These are phyloP conservation scores for Starmerella stigmatis DNA, from an alignment of 805 yeast species.

Conservation along the genomic window DNA sequence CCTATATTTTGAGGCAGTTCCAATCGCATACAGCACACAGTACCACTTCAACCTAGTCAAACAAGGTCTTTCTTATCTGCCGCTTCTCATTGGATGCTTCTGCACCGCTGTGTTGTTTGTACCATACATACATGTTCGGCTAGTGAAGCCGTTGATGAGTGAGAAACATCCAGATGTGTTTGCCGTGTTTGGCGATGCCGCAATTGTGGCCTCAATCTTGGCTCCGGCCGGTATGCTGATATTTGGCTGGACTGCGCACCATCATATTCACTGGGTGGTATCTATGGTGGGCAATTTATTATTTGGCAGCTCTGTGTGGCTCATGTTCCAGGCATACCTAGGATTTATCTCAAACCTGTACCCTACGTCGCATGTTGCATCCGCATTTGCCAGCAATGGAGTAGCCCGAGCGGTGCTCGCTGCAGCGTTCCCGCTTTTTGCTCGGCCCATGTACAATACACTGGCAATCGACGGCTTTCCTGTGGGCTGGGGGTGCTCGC, in stretches of 20 bases:
- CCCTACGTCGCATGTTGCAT: constrained; percentile 40
- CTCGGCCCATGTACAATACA: constrained; percentile 44
- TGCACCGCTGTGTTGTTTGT: constrained; percentile 29
- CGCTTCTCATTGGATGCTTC: constrained; percentile 39
- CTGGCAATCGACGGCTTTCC: constrained; percentile 37
- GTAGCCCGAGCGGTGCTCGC: constrained; percentile 44
- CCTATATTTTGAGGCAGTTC: constrained; percentile 53
- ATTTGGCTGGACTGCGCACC: constrained; percentile 48
- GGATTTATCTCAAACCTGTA: constrained; percentile 42
- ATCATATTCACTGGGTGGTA: constrained; percentile 41
- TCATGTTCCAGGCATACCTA: constrained; percentile 44
- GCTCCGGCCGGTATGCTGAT: constrained; percentile 46
- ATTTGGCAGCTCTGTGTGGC: constrained; percentile 35
- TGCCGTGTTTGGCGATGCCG: constrained; percentile 22
- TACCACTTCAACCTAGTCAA: constrained; percentile 41
- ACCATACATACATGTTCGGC: constrained; percentile 7
- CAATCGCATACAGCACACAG: constrained; percentile 40
- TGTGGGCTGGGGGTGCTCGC: constrained; percentile 48
- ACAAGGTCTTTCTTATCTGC: constrained; percentile 40
- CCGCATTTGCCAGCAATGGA: constrained; percentile 50
- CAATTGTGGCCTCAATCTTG: constrained; percentile 35
- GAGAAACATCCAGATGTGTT: constrained; percentile 1
- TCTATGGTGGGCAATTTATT: constrained; percentile 38
- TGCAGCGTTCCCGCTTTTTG: constrained; percentile 54
- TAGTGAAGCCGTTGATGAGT: constrained; percentile 5